A percentile compares a stretch with the other conserved stretches of the same genome.
These are phyloP conservation scores for Rhytidhysteron rufulum DNA, from an alignment of 2,329 filamentous ascomycete genomes.

Conservation along the genomic window DNA sequence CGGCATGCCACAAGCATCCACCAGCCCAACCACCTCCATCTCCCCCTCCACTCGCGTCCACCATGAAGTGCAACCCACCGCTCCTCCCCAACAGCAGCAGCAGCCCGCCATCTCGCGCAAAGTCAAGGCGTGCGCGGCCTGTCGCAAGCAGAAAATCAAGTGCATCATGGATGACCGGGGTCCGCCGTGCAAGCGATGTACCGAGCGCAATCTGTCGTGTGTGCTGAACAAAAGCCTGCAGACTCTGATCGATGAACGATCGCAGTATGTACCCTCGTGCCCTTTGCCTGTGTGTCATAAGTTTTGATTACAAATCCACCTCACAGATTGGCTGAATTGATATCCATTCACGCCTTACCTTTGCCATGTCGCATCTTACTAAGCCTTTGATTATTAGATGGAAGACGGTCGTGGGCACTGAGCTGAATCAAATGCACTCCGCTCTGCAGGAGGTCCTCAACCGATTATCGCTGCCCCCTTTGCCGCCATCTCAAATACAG, in stretches of 20 bases:
- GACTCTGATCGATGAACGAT: constrained; percentile 47
- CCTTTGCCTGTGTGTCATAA: too few relatives aligned
- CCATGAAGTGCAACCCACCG: constrained; percentile 2
- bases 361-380: too few relatives aligned
- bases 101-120: constrained; percentile 27
- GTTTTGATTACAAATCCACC: too few relatives aligned
- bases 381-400: too few relatives aligned
- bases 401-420: constrained; percentile 20
- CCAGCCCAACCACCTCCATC: constrained; percentile 10
- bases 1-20: constrained; percentile 7
- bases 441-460: constrained; percentile 41
- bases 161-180: constrained; percentile 51
- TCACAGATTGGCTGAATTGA: too few relatives aligned
- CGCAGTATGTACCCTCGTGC: constrained; percentile 30
- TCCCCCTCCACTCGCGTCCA: constrained; percentile 8
- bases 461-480: constrained; percentile 34
- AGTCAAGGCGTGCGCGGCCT: constrained; percentile 48
- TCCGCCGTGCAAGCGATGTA: constrained; percentile 48
- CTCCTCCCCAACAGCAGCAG: not conserved
- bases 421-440: constrained; percentile 28
- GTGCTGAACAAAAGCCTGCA: constrained; percentile 50
- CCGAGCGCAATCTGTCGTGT: constrained; percentile 48
- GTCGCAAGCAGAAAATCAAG: constrained; percentile 53
- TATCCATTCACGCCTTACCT: too few relatives aligned
- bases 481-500: constrained; percentile 32